A percentile compares a stretch with the other conserved stretches of the same genome.
Evolutionary conservation across 495 filamentous ascomycete genomes (phyloP).

Genomic region (Hypoxylon fragiforme): DNA sequence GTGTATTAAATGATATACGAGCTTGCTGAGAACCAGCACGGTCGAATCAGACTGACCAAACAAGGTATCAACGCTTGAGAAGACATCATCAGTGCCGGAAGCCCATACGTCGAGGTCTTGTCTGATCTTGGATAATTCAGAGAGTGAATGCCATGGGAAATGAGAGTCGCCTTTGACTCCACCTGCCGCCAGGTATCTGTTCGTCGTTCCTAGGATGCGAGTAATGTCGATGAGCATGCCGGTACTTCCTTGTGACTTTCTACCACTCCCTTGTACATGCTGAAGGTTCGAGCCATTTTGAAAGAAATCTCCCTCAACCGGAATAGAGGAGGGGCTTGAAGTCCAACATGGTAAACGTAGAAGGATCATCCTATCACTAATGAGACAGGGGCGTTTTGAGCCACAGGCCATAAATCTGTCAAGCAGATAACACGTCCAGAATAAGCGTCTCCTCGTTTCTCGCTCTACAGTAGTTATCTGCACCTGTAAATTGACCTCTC

Average conservation of each 20-base stretch:
- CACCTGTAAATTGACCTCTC: slow-evolving; percentile 62
- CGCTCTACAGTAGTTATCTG: slow-evolving; percentile 63
- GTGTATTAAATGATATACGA: slow-evolving; percentile 82
- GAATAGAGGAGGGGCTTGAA: slow-evolving; percentile 55
- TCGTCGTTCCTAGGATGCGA: slow-evolving; percentile 79
- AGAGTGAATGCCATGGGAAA: slow-evolving; percentile 85
- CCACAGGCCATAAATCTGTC: slow-evolving; percentile 79
- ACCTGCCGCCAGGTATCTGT: slow-evolving; percentile 79
- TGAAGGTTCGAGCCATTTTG: slow-evolving; percentile 72
- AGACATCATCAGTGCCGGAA: slow-evolving; percentile 76
- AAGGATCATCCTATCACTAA: slow-evolving; percentile 73
- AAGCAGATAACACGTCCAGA: slow-evolving; percentile 84
- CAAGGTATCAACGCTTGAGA: slow-evolving; percentile 70
- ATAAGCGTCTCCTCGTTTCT: slow-evolving; percentile 73
- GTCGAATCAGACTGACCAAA: slow-evolving; percentile 80
- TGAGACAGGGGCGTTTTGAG: slow-evolving; percentile 74
- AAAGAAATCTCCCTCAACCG: slow-evolving; percentile 74
- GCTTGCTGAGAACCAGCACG: slow-evolving; percentile 75
- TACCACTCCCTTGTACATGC: slow-evolving; percentile 65
- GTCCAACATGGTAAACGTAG: slow-evolving; percentile 72
- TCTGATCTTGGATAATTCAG: slow-evolving; percentile 81
- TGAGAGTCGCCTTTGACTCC: slow-evolving; percentile 87
- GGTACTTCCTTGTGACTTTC: slow-evolving; percentile 67
- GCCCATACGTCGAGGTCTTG: slow-evolving; percentile 85
- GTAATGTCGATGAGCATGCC: slow-evolving; percentile 81